Evolutionary conservation across 1,139 yeast genomes (phyloP), one percentile per base, ranked within the genome.

Genomic region (Candida buenavistaensis): DNA sequence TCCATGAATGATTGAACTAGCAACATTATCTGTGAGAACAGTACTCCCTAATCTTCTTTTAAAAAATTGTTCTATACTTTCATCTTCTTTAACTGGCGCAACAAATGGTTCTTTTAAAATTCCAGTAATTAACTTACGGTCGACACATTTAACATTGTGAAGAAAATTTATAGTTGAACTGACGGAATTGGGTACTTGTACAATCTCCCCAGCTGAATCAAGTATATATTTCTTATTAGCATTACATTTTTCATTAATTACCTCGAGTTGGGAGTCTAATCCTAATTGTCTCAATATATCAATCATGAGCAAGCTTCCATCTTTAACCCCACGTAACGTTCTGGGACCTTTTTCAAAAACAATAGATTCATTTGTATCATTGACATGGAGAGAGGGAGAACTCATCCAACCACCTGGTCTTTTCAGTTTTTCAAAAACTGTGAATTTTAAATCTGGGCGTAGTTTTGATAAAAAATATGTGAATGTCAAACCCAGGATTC

Each of bases 1-100:
- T 1, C 98, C 98, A 51, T 89, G 89, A 52, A 84, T 66, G 3
- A 90, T 63, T 0, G 96, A 97, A 55, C 96, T 86, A 12, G 84
- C 59, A 10, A 92, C 61, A 37, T 85, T 80, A 33, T 77, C 75
- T 2, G 87, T 73, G 5, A 88, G 44, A 2, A 57, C 53, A 5
- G 71, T 66, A 14, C 51, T 53, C 3, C 90, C 89, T 50, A 89
- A 82, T 39, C 97, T 62, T 45, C 97, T 65, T 2, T 65, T 52
- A 25, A 90, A 57, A 51, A 89, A 87, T 2, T 73, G 63, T 31
- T 76, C 82, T 1, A 90, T 80, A 4, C 83, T 68, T 59, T 90
- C 97, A 52, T 90, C 97, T 4, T 55, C 43, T 7, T 41, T 40
- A 9, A 39, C 40, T 6, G 43, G 41, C 30, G 51, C 54, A 3